Percentiles rank a stretch among this genome's conserved stretches.
Conservation (phyloP, 2,329 filamentous ascomycete genomes). For the Hypoxylon sp. region DNA sequence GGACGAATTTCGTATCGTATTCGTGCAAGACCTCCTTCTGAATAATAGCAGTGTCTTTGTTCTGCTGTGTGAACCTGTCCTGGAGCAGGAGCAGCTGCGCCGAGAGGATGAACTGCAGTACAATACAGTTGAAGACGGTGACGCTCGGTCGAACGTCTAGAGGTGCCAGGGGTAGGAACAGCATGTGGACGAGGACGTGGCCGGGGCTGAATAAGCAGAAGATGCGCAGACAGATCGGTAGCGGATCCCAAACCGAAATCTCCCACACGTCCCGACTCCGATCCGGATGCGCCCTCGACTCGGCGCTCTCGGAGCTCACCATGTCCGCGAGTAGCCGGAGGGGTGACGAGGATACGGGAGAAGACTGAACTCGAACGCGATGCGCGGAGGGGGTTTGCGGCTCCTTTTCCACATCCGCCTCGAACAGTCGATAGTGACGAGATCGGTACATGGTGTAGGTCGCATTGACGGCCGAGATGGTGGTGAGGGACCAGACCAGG, state of each 20-base stretch:
- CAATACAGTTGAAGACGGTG: conserved; percentile 82
- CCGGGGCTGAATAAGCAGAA: conserved; percentile 94
- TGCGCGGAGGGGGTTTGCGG: conserved; percentile 85
- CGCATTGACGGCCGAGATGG: conserved; percentile 77
- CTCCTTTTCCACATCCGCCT: conserved; percentile 78
- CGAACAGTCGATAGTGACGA: conserved; percentile 90
- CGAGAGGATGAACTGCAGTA: conserved; percentile 78
- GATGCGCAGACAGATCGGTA: conserved; percentile 80
- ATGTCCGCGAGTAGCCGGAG: conserved; percentile 75
- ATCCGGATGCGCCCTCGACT: conserved; percentile 84
- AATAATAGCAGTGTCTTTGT: conserved; percentile 82
- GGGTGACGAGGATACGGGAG: conserved; percentile 79
- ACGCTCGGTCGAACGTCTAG: conserved; percentile 84
- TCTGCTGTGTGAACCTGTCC: conserved; percentile 79
- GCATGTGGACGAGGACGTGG: conserved; percentile 88
- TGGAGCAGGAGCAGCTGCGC: conserved; percentile 78
- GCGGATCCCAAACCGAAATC: conserved; percentile 89
- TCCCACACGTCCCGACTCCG: conserved; percentile 92
- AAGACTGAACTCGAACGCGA: conserved; percentile 87
- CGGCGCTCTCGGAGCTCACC: conserved; percentile 73
- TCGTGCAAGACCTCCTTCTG: conserved; percentile 93
- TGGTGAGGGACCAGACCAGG: conserved; percentile 72
- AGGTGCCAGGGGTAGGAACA: conserved; percentile 80
- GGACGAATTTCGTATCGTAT: conserved; percentile 95
- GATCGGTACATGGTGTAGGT: conserved; percentile 82